phyloP scores from a whole-genome alignment of 2,329 filamentous ascomycete genomes.

The Fusarium hainanense region DNA sequence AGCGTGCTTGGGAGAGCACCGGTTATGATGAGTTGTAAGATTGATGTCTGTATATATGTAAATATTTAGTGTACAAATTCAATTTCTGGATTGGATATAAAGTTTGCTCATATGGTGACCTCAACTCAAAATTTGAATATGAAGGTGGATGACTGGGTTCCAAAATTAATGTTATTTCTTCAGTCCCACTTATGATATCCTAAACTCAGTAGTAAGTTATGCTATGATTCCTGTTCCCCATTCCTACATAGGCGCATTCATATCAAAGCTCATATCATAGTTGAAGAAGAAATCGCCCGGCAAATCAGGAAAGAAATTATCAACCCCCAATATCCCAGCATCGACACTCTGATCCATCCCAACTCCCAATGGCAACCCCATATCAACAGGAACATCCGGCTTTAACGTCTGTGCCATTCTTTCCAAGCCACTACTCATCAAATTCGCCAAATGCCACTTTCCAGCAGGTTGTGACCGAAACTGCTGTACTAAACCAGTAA shows the following conservation, averaged over 20 bases:
- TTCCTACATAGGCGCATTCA: background rate
- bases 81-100: background rate
- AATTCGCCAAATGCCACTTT: conserved; percentile 59
- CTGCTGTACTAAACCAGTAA: conserved; percentile 52
- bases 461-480: conserved; percentile 56
- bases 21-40: background rate
- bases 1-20: conserved; percentile 18
- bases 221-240: rapidly evolving
- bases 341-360: conserved; percentile 21
- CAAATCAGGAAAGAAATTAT: conserved; percentile 37
- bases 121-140: too few relatives aligned
- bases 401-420: conserved; percentile 49
- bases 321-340: conserved; percentile 21
- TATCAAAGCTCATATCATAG: conserved; percentile 46
- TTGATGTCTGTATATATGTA: background rate
- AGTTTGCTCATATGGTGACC: background rate
- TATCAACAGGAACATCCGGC: conserved; percentile 20
- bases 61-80: background rate
- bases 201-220: background rate
- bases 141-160: background rate
- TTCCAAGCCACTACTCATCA: conserved; percentile 60
- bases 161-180: background rate
- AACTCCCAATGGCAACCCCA: conserved; percentile 12
- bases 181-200: background rate
- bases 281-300: conserved; percentile 45